Conservation (phyloP, 2,329 filamentous ascomycete genomes). For the Leptographium galeiforme region DNA sequence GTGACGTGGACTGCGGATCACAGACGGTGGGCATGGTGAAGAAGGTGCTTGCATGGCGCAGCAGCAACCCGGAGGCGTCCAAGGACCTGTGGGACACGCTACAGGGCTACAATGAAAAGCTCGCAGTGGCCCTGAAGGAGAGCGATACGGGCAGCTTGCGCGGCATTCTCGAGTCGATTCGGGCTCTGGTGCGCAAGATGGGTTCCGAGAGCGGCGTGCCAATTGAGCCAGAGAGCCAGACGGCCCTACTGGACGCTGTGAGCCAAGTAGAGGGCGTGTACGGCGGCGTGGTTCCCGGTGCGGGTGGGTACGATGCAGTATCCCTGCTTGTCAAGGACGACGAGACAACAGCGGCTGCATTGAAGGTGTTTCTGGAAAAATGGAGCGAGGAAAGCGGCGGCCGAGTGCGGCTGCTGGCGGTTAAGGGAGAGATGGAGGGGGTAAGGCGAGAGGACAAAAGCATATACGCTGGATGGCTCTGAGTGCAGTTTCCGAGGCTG, state of each 20-base stretch:
- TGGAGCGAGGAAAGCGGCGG: conserved; percentile 51
- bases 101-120: conserved; percentile 57
- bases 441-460: conserved; percentile 31
- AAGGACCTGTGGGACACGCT: conserved; percentile 60
- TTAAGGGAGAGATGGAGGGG: conserved; percentile 63
- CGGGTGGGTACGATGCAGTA: conserved; percentile 85
- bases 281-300: conserved; percentile 85
- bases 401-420: conserved; percentile 54
- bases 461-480: conserved; percentile 31
- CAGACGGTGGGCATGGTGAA: conserved; percentile 95
- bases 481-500: background rate
- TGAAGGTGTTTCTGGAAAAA: conserved; percentile 48
- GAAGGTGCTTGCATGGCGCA: conserved; percentile 72
- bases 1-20: conserved; percentile 88
- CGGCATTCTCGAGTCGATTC: conserved; percentile 35
- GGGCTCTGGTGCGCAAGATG: conserved; percentile 61
- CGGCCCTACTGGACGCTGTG: conserved; percentile 66
- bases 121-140: conserved; percentile 51
- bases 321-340: conserved; percentile 68
- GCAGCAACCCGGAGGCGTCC: conserved; percentile 48
- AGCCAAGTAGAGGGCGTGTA: conserved; percentile 68
- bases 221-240: conserved; percentile 81
- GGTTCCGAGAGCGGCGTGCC: conserved; percentile 61
- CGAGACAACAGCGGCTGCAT: conserved; percentile 41
- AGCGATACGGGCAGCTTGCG: conserved; percentile 29